Evolutionary conservation across 108 stramenopile genomes (phyloP), one percentile per base, ranked within the genome.

Genomic region (Epithemia pelagica): DNA sequence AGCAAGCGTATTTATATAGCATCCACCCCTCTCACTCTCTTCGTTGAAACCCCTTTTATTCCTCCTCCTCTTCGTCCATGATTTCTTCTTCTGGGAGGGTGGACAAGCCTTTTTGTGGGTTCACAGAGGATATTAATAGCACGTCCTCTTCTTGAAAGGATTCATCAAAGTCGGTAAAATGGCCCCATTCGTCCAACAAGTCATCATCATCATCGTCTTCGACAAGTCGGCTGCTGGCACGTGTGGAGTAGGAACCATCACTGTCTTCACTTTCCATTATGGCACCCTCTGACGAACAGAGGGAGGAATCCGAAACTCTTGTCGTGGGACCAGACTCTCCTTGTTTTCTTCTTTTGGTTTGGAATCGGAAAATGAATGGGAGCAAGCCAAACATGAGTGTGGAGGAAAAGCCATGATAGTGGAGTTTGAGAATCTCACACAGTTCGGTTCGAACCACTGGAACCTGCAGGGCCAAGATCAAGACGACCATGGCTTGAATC

Each of bases 141-240:
- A 59, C 27, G 27, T 27, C 29, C 27, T 59, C 59, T 3, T 59
- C 59, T 21, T 59, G 27, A 37, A 24, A 37, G n/a, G 32, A 52
- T 26, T 66, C 65, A 24, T 66, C 65, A 55, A 66, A 55, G 25
- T 66, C 65, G 7, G 65, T 28, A 56, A 66, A 66, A 66, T 66
- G 65, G 26, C 65, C 65, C 65, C 65, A 66, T 56, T 66, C 65
- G 65, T 66, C 65, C 15, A 24, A 30, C 19, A 31, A 60, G 22
- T 58, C 54, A 1, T 68, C 58, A 1, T 54, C 54, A 21, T 15
- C 7, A 21, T 33, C 63, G 26, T 46, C 33, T 27, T 29, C 28
- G 19, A 25, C 52, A 20, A 20, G 52, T 19, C 15, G 52, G 52
- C 19, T 52, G 52, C 52, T 51, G 37, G 24, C 33, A 51, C 30